These are phyloP conservation scores for Eucalyptus marginata DNA, from an alignment of 345 rosid species.

Conservation along the genomic window DNA sequence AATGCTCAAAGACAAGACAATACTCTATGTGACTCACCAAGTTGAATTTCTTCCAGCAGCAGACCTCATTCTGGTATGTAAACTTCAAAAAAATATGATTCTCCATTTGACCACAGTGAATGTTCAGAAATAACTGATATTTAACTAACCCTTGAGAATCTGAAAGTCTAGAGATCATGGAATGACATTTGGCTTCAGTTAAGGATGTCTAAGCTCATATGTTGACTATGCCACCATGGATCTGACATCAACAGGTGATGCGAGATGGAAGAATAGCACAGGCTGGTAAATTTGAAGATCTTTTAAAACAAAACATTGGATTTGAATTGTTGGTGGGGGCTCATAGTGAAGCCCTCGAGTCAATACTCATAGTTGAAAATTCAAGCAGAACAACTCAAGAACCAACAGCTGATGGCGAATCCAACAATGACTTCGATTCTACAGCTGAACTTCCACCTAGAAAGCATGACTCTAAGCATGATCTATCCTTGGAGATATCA, in stretches of 20 bases:
- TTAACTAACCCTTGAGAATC: background rate
- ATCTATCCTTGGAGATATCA: constrained; percentile 39
- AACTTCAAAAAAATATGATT: background rate
- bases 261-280: constrained; percentile 81
- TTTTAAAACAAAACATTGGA: constrained; percentile 67
- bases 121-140: background rate
- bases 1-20: constrained; percentile 59
- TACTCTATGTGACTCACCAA: constrained; percentile 89
- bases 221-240: background rate
- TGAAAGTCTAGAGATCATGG: background rate
- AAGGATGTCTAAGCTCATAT: background rate
- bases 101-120: background rate
- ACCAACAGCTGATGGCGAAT: constrained; percentile 13
- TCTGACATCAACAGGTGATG: constrained; percentile 51
- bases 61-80: constrained; percentile 78
- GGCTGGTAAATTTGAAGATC: constrained; percentile 69
- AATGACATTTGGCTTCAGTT: background rate
- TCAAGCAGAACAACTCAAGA: constrained; percentile 38
- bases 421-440: constrained; percentile 18
- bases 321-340: constrained; percentile 91
- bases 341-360: constrained; percentile 69
- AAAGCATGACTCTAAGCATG: constrained; percentile 40
- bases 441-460: constrained; percentile 15
- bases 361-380: constrained; percentile 47
- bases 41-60: constrained; percentile 96